Percentiles rank a stretch among this genome's conserved stretches.
Conservation (phyloP, 148 eudicot genomes). For the Rheum nobile region DNA sequence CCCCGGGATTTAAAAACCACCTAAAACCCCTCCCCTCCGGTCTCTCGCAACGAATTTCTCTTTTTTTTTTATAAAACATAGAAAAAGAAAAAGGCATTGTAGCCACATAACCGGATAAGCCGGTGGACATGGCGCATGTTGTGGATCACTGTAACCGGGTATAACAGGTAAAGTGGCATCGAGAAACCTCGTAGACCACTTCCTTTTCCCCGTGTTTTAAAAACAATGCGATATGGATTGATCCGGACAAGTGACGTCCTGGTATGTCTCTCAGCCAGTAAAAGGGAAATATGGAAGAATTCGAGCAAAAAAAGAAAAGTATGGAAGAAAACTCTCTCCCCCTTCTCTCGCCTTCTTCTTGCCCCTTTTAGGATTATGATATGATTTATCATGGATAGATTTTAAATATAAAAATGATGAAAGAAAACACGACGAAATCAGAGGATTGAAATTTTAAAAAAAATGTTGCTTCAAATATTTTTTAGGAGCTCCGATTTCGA, state of each 20-base stretch:
- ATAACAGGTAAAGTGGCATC: neutral
- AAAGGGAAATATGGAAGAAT: neutral
- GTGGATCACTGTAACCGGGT: slow-evolving; percentile 6
- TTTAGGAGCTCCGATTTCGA: too few relatives aligned
- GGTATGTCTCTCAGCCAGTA: neutral
- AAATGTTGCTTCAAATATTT: too few relatives aligned
- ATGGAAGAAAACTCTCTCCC: neutral
- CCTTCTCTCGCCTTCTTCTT: neutral
- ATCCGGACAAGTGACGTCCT: neutral
- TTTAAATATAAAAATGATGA: too few relatives aligned
- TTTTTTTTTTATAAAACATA: neutral
- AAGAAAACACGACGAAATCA: too few relatives aligned
- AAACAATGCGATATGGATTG: neutral
- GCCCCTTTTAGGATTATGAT: neutral
- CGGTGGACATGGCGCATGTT: slow-evolving; percentile 5
- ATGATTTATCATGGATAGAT: too few relatives aligned
- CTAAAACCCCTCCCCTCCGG: slow-evolving; percentile 10
- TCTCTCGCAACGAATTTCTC: neutral
- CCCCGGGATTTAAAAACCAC: slow-evolving; percentile 10
- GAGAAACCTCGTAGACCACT: slow-evolving; percentile 10
- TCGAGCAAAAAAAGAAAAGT: too few relatives aligned
- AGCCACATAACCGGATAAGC: slow-evolving; percentile 7
- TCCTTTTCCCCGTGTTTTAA: neutral
- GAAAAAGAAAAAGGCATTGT: neutral
- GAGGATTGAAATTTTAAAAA: too few relatives aligned